Base-by-base conservation (phyloP, 768 basidiomycete genomes). In the Coprinopsis marcescibilis region DNA sequence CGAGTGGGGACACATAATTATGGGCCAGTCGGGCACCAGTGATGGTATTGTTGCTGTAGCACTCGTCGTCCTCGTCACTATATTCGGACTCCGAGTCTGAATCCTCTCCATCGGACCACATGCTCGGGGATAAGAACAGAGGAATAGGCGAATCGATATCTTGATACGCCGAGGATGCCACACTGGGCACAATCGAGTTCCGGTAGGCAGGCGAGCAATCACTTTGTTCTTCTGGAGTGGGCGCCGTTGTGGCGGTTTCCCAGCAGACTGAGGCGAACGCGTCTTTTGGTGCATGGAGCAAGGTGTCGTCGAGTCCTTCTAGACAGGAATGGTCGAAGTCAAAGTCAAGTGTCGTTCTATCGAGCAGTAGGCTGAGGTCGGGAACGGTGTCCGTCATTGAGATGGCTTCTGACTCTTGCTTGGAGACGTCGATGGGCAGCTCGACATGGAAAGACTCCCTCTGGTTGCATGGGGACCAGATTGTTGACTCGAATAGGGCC, bases 181-280 rank as follows among this genome's bases (percentile, higher is more conserved):
- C 20, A 33, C 10, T 33, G 20, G 25, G 4, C 13, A 10, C 19
- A 4, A 20, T 41, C 37, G 38, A 36, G 15, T 17, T 36, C 7
- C 35, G 8, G 35, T 17, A 36, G 35, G 35, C 7, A 36, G 35
- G 35, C 8, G 35, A 36, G 35, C 17, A 36, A 36, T 36, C 35
- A 36, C 7, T 17, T 7, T 8, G 24, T n/a, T 27, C 21, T 40
- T 25, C 7, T 8, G 19, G 15, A 20, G 23, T 19, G 39, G 17
- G 8, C 19, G 39, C 8, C 10, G n/a, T 45, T 19, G 46, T 50
- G 24, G 52, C 58, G 41, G 61, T 56, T 26, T 58, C 54, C 69
- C 69, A 71, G 50, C 68, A 69, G n/a, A 60, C 49, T 12, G 66
- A 61, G 4, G 64, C 57, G 47, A 66, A 71, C 10, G 69, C 65